phyloP scores from a whole-genome alignment of 2,329 filamentous ascomycete genomes.

The Metarhizium album region DNA sequence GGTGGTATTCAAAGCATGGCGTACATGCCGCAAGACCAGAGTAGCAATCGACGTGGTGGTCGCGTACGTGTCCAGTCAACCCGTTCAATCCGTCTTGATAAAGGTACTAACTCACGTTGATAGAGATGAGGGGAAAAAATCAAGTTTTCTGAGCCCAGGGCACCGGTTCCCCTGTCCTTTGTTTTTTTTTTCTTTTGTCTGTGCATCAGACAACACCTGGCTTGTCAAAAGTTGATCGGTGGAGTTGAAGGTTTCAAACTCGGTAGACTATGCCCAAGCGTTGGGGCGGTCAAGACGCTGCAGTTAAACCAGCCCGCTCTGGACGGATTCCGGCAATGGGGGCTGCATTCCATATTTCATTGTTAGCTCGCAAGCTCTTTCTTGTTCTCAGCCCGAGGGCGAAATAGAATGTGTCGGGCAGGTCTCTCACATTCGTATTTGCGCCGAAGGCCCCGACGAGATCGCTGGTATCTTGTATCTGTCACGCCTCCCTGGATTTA shows the following conservation, averaged over 20 bases:
- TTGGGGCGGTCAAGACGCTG: neutral
- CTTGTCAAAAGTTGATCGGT: neutral
- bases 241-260: constrained; percentile 1
- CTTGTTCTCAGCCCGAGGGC: constrained; percentile 5
- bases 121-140: constrained; percentile 17
- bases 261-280: constrained; percentile 5
- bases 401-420: constrained; percentile 10
- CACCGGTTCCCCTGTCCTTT: neutral
- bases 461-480: neutral
- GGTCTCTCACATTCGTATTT: constrained; percentile 10
- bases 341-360: constrained; percentile 2
- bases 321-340: neutral
- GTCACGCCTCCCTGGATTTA: constrained; percentile 8
- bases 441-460: neutral
- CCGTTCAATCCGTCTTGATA: neutral
- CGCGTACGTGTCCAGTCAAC: constrained; percentile 36
- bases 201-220: neutral
- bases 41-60: constrained; percentile 42
- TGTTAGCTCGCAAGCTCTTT: constrained; percentile 1
- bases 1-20: constrained; percentile 37
- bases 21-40: constrained; percentile 44
- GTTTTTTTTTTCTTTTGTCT: neutral
- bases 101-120: neutral
- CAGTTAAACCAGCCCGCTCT: neutral
- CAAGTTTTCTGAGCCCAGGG: neutral